A percentile compares a stretch with the other conserved stretches of the same genome.
phyloP scores from a whole-genome alignment of 2,329 filamentous ascomycete species.

The Zelopaecilomyces penicillatus region DNA sequence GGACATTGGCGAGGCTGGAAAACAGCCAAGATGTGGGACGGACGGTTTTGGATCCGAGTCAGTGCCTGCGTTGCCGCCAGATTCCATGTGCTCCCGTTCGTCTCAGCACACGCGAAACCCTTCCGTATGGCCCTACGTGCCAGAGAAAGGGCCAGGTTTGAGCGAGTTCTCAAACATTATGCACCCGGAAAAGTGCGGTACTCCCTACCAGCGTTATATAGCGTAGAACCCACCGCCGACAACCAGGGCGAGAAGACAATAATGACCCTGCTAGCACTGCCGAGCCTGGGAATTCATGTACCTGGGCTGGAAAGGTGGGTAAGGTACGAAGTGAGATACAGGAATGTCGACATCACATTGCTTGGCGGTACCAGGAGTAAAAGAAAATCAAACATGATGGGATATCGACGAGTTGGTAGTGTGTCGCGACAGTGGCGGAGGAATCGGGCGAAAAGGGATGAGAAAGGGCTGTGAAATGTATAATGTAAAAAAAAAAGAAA shows the following conservation, averaged over 20 bases:
- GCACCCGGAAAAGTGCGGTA: conserved; percentile 49
- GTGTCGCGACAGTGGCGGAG: neutral
- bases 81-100: conserved; percentile 39
- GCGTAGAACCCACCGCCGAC: conserved; percentile 22
- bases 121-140: conserved; percentile 38
- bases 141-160: conserved; percentile 25
- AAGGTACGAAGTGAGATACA: conserved; percentile 41
- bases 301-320: conserved; percentile 41
- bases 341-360: conserved; percentile 36
- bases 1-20: conserved; percentile 23
- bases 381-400: neutral
- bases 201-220: conserved; percentile 48
- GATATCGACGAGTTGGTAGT: neutral
- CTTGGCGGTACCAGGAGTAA: conserved; percentile 18
- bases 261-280: conserved; percentile 42
- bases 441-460: too few relatives aligned
- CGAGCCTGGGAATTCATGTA: conserved; percentile 40
- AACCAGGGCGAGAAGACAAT: conserved; percentile 12
- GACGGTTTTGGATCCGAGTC: conserved; percentile 53
- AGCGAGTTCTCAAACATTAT: conserved; percentile 36
- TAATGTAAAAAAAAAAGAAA: too few relatives aligned
- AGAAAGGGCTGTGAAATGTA: too few relatives aligned
- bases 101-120: conserved; percentile 32
- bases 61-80: conserved; percentile 32
- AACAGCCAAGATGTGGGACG: conserved; percentile 42